Evolutionary conservation across 306 rosid genomes (phyloP).

Genomic region (Medicago arabica): DNA sequence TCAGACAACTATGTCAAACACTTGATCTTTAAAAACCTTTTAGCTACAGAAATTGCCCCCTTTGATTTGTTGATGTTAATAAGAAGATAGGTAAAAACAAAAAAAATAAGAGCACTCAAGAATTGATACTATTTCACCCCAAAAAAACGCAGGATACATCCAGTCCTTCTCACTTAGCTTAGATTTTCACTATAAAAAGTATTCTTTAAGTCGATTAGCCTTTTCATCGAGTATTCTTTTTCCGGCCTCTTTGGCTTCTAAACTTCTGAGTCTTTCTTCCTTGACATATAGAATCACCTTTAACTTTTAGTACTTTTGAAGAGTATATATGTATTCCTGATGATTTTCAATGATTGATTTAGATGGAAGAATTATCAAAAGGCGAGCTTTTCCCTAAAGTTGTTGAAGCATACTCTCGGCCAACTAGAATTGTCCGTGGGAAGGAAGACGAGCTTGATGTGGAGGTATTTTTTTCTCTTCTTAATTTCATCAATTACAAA

Average conservation of each 20-base stretch:
- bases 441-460: conserved; percentile 61
- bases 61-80: background rate
- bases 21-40: background rate
- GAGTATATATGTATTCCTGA: conserved; percentile 22
- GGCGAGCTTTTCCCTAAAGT: conserved; percentile 73
- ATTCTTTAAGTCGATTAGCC: background rate
- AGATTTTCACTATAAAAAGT: background rate
- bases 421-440: conserved; percentile 93
- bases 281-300: background rate
- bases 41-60: background rate
- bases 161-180: background rate
- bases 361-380: conserved; percentile 86
- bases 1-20: background rate
- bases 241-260: background rate
- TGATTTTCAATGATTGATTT: conserved; percentile 44
- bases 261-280: background rate
- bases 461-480: conserved; percentile 54
- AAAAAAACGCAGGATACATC: background rate
- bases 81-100: background rate
- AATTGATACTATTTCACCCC: background rate
- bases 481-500: conserved; percentile 17
- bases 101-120: background rate
- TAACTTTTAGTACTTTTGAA: background rate
- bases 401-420: conserved; percentile 93
- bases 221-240: background rate